A percentile compares a stretch with the other conserved stretches of the same genome.
phyloP scores from a whole-genome alignment of 2,329 filamentous ascomycete species.

The Pleochaeta shiraiana region DNA sequence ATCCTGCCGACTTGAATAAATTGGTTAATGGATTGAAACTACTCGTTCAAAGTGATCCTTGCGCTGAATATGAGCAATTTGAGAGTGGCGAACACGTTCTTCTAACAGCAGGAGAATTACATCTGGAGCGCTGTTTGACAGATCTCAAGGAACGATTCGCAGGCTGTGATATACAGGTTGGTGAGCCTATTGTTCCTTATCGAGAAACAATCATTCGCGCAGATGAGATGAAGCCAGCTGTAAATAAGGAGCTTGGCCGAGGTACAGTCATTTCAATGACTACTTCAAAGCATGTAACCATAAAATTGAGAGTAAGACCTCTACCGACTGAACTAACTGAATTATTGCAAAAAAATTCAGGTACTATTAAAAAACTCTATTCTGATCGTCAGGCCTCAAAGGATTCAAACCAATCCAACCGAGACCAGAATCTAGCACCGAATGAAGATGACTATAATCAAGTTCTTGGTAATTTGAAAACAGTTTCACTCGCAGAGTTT shows the following conservation, averaged over 20 bases:
- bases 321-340: slow-evolving; percentile 60
- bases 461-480: slow-evolving; percentile 34
- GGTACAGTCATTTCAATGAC: slow-evolving; percentile 58
- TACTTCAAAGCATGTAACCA: slow-evolving; percentile 64
- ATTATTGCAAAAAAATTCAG: slow-evolving; percentile 61
- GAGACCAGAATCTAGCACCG: slow-evolving; percentile 6
- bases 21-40: slow-evolving; percentile 79
- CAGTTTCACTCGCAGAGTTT: slow-evolving; percentile 54
- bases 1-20: slow-evolving; percentile 77
- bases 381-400: slow-evolving; percentile 39
- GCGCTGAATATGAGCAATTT: slow-evolving; percentile 86
- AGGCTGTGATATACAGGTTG: slow-evolving; percentile 81
- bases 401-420: slow-evolving; percentile 14
- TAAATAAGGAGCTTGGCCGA: slow-evolving; percentile 65
- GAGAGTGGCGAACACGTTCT: slow-evolving; percentile 89
- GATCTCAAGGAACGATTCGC: slow-evolving; percentile 87
- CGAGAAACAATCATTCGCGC: slow-evolving; percentile 75
- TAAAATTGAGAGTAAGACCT: slow-evolving; percentile 58
- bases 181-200: slow-evolving; percentile 88
- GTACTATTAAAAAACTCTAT: slow-evolving; percentile 60
- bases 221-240: slow-evolving; percentile 79
- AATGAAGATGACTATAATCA: slow-evolving; percentile 26
- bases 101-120: slow-evolving; percentile 79
- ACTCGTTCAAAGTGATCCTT: slow-evolving; percentile 86
- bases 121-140: slow-evolving; percentile 82